phyloP scores from a whole-genome alignment of 108 stramenopile genomes.

The Skeletonema marinoi region DNA sequence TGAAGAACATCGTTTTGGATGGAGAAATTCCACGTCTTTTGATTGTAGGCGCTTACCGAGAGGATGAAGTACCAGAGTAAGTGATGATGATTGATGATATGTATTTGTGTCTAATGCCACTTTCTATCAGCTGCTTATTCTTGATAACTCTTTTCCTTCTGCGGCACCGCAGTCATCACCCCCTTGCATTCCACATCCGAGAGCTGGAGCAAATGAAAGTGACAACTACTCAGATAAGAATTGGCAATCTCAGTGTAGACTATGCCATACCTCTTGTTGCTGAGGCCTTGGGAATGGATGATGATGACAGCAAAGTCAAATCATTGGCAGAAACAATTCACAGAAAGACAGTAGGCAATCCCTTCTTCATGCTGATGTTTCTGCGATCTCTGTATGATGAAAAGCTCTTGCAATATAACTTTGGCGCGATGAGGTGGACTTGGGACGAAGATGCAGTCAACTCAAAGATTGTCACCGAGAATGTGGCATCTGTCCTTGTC shows the following conservation, averaged over 20 bases:
- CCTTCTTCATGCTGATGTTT: constrained; percentile 36
- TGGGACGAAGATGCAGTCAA: too few relatives aligned
- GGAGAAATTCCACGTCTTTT: too few relatives aligned
- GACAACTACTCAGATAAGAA: not conserved
- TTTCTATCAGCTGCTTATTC: constrained; percentile 17
- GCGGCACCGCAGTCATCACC: not conserved
- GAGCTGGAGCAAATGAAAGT: not conserved
- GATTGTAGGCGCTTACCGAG: too few relatives aligned
- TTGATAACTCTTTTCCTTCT: constrained; percentile 29
- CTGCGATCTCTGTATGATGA: constrained; percentile 7
- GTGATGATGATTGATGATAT: too few relatives aligned
- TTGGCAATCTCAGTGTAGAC: constrained; percentile 13
- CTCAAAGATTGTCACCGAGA: too few relatives aligned
- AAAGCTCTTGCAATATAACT: constrained; percentile 15
- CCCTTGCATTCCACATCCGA: not conserved
- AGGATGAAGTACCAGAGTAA: too few relatives aligned
- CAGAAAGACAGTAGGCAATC: constrained; percentile 39
- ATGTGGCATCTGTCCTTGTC: too few relatives aligned
- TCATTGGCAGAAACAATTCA: too few relatives aligned
- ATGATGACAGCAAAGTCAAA: not conserved
- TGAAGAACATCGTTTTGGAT: too few relatives aligned
- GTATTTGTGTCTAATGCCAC: too few relatives aligned
- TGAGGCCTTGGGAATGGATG: constrained; percentile 12
- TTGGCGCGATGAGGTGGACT: too few relatives aligned
- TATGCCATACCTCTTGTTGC: not conserved